Base-by-base conservation (phyloP, 257 asterid genomes). In the Solanum habrochaites region DNA sequence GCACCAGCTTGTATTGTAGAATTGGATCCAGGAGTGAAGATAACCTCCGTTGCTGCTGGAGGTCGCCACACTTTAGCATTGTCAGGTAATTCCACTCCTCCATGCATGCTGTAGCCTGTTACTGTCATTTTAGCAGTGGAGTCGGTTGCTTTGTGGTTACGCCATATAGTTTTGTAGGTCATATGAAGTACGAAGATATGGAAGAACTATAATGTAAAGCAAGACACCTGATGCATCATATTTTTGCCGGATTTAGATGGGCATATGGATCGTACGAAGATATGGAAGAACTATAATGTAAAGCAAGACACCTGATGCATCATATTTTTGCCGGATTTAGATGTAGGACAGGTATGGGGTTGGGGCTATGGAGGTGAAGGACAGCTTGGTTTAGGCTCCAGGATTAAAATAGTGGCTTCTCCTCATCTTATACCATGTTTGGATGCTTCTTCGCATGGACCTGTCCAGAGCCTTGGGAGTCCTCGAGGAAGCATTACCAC, bases 361-460 rank as follows among this genome's bases (percentile, higher is more conserved):
- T 95, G 98, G 98, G 98, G 96, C 95, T 95, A 94, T 78, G 97
- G 98, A 89, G 98, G 98, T 72, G 98, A 95, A 90, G 97, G 98
- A 83, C 97, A 95, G 88, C 97, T 95, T 52, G 98, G 98, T 86
- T 88, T 94, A 92, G 98, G 97, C 74, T 89, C 95, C 87, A 90
- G 93, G 88, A 91, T 93, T 86, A 94, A 93, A 91, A 85, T 87
- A 87, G 98, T 94, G 95, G 95, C 97, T 39, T 91, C 97, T 43
- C 98, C 98, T 90, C 98, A 95, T 90, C 97, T 91, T 45, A 91
- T 95, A 88, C 95, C 97, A 58, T 95, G 97, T 87, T 58, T 90
- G 85, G 94, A 89, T 83, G 83, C 88, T 83, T 90, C 91, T 89
- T 85, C 92, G 69, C 89, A 82, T 82, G 93, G 92, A 49, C 89